A percentile compares a stretch with the other conserved stretches of the same genome.
phyloP scores from a whole-genome alignment of 2,329 filamentous ascomycete genomes.

The Lecanicillium sp. region DNA sequence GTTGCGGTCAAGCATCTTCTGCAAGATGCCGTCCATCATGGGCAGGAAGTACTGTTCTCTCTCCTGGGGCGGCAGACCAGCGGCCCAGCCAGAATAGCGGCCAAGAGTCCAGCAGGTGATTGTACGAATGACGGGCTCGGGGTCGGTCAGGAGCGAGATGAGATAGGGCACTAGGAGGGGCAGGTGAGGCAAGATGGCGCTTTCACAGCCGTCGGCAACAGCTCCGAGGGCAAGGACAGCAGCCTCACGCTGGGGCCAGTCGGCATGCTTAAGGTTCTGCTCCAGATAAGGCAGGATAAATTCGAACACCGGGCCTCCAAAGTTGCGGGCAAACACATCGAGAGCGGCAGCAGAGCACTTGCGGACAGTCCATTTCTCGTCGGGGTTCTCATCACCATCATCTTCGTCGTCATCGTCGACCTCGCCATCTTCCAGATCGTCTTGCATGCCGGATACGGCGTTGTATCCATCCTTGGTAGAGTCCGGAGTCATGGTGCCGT shows the following conservation, averaged over 20 bases:
- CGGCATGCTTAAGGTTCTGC: slow-evolving; percentile 76
- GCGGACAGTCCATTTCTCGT: slow-evolving; percentile 89
- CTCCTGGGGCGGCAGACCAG: slow-evolving; percentile 63
- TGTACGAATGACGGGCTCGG: slow-evolving; percentile 84
- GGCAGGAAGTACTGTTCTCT: slow-evolving; percentile 81
- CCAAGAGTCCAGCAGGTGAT: slow-evolving; percentile 98
- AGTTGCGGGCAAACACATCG: slow-evolving; percentile 89
- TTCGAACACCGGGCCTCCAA: slow-evolving; percentile 80
- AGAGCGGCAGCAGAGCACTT: slow-evolving; percentile 96
- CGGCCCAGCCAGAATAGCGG: slow-evolving; percentile 88
- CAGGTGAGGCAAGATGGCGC: slow-evolving; percentile 82
- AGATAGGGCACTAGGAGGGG: slow-evolving; percentile 87
- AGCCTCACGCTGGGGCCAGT: slow-evolving; percentile 91
- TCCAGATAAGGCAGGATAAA: slow-evolving; percentile 89
- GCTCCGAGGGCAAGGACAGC: slow-evolving; percentile 91
- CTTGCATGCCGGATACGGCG: slow-evolving; percentile 55
- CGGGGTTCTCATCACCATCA: slow-evolving; percentile 74
- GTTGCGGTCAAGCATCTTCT: slow-evolving; percentile 93
- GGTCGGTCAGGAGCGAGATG: slow-evolving; percentile 75
- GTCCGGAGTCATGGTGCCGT: slow-evolving; percentile 44
- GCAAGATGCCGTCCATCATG: slow-evolving; percentile 93
- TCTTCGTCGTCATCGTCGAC: slow-evolving; percentile 72
- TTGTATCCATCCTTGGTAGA: slow-evolving; percentile 49
- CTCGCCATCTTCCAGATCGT: slow-evolving; percentile 78
- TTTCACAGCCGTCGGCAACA: slow-evolving; percentile 90